A percentile compares a stretch with the other conserved stretches of the same genome.
Conservation (phyloP, 2,329 filamentous ascomycete species). For the Ceratocystis variospora region DNA sequence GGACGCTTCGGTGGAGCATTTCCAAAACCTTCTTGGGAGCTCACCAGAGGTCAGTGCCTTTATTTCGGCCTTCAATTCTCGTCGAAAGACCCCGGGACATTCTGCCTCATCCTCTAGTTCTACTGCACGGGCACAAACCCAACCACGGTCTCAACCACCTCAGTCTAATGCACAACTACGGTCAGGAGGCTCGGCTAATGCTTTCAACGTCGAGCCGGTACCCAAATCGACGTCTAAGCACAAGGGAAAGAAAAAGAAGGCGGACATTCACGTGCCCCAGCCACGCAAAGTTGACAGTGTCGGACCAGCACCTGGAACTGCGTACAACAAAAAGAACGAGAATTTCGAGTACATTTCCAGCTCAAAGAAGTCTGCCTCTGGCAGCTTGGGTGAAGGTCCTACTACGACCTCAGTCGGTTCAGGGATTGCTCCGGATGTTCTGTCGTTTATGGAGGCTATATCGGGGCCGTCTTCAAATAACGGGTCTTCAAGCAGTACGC, state of each 20-base stretch:
- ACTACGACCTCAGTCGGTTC: neutral
- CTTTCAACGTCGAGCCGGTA: conserved; percentile 28
- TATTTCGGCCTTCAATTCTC: conserved; percentile 67
- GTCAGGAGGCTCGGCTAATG: conserved; percentile 19
- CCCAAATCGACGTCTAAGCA: conserved; percentile 34
- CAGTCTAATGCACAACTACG: neutral
- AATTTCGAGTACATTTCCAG: conserved; percentile 58
- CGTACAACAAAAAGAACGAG: conserved; percentile 59
- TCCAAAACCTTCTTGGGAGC: conserved; percentile 78
- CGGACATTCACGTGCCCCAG: conserved; percentile 48
- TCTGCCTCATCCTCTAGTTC: conserved; percentile 20
- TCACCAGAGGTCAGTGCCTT: conserved; percentile 64
- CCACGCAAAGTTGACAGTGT: conserved; percentile 50
- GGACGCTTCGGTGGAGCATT: conserved; percentile 64
- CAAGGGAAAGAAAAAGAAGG: conserved; percentile 44
- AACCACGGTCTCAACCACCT: conserved; percentile 1
- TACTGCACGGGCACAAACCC: conserved; percentile 22
- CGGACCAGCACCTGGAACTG: conserved; percentile 48
- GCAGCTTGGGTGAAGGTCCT: neutral
- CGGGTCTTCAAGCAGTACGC: conserved; percentile 23
- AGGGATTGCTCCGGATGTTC: conserved; percentile 1
- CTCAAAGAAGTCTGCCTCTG: conserved; percentile 12
- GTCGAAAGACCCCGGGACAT: conserved; percentile 33
- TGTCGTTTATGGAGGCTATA: neutral
- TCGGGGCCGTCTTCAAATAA: conserved; percentile 6